Conservation (phyloP, 768 basidiomycete species). For the Trametes punicea region DNA sequence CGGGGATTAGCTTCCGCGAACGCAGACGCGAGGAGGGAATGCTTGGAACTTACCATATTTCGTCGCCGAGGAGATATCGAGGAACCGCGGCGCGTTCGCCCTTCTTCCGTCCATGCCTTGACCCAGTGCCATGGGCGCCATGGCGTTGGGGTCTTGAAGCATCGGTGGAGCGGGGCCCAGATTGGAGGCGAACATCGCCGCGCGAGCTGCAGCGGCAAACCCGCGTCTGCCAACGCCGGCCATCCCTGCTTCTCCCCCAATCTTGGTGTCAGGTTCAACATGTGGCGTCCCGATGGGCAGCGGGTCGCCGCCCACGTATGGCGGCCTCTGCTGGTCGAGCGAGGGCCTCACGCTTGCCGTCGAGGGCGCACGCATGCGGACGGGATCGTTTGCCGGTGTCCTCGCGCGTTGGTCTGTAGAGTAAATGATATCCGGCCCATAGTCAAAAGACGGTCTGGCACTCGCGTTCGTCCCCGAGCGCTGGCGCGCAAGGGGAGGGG, state of each 20-base stretch:
- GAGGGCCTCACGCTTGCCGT: conserved; percentile 23
- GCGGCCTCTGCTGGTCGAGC: conserved; percentile 19
- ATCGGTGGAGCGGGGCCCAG: conserved; percentile 9
- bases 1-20: background rate
- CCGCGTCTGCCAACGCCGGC: conserved; percentile 87
- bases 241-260: conserved; percentile 80
- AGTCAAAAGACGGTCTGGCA: conserved; percentile 2
- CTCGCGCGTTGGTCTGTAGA: conserved; percentile 13
- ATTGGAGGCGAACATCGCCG: conserved; percentile 44
- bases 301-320: conserved; percentile 11
- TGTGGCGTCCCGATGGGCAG: conserved; percentile 8
- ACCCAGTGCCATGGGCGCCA: conserved; percentile 6
- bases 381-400: conserved; percentile 8
- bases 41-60: conserved; percentile 20
- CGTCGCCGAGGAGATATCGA: conserved; percentile 28
- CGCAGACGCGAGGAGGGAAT: background rate
- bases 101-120: conserved; percentile 32
- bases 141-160: conserved; percentile 4
- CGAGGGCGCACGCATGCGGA: conserved; percentile 24
- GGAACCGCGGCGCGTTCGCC: conserved; percentile 32
- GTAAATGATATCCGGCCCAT: conserved; percentile 20
- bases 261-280: conserved; percentile 58
- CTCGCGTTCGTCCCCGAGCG: conserved; percentile 17
- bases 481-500: conserved; percentile 1
- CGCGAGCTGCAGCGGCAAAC: conserved; percentile 71